phyloP scores from a whole-genome alignment of 148 eudicot species.

The Bassia scoparia region DNA sequence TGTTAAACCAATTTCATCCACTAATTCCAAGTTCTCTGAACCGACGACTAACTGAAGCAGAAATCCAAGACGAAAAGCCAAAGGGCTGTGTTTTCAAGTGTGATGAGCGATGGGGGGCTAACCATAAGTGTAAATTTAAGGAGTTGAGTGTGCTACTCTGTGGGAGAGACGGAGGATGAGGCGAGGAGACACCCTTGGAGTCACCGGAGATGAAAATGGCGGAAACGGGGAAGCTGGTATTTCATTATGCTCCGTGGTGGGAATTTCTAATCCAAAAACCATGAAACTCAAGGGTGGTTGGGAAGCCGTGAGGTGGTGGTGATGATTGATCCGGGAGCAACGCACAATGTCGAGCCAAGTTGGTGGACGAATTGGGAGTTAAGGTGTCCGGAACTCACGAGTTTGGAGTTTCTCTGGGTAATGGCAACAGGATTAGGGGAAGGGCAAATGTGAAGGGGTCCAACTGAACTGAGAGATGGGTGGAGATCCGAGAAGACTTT shows the following conservation, averaged over 20 bases:
- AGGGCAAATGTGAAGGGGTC: neutral
- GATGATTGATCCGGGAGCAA: neutral
- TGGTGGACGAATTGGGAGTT: neutral
- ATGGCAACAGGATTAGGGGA: neutral
- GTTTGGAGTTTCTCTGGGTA: neutral
- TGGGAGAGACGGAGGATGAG: neutral
- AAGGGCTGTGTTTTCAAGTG: neutral
- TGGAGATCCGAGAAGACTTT: neutral
- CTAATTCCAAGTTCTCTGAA: neutral
- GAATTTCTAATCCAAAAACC: neutral
- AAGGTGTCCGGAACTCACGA: neutral
- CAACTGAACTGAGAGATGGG: neutral
- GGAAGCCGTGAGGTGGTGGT: neutral
- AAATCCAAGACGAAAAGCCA: neutral
- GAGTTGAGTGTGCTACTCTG: too few relatives aligned
- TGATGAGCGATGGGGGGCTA: neutral
- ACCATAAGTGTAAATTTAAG: neutral
- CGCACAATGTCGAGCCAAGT: neutral
- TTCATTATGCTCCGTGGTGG: neutral
- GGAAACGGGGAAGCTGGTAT: neutral
- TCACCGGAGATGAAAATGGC: neutral
- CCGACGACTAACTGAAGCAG: neutral
- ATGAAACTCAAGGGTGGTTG: neutral
- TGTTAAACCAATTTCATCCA: neutral
- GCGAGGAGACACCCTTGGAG: neutral